Base-by-base conservation (phyloP, 2,329 filamentous ascomycete genomes). In the Sordariomycetes sp. region DNA sequence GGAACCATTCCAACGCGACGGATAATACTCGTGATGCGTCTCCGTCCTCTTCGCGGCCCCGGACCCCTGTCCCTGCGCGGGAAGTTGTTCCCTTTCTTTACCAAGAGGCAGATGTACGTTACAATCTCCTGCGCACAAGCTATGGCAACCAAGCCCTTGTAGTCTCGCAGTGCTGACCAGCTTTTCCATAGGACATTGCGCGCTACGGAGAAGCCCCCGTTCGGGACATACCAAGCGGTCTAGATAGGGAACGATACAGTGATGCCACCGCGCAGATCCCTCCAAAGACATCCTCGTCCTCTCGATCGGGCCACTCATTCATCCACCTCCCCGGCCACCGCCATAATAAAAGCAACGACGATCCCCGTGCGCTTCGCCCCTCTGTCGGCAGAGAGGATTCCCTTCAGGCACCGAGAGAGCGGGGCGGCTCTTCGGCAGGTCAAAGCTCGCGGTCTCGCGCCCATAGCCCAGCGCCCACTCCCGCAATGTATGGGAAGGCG, bases 41-140 rank as follows among this genome's bases (percentile, higher is more conserved):
- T 57, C 90, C 90, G 48, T 81, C 82, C 57, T 84, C 83, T 35
- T 91, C 88, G 32, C 81, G 90, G 64, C 90, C 92, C 54, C 82
- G 88, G 65, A 96, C 90, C n/a, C 91, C 92, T 14, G 79, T 91
- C 56, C 89, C 89, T 50, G 90, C 89, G 14, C 94, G 90, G 67
- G 93, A 97, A 72, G 91, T 99, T 59, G 94, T 96, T 46, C 94
- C 94, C n/a, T 99, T 96, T 80, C 80, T 96, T 61, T 97, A 94
- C 69, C 94, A 97, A 72, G 90, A 94, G 69, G 81, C 81, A 63
- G 83, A 89, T 75, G 87, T 89, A 71, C 76, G 85, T 79, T 62
- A 58, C 50, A 43, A 25, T 35, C 7, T 50, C 48, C 55, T 59
- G 50, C 55, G 37, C 61, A 53, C 35, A 40, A 58, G 55, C 61